phyloP scores from a whole-genome alignment of 2,329 filamentous ascomycete genomes.

The Verticillium dahliae region DNA sequence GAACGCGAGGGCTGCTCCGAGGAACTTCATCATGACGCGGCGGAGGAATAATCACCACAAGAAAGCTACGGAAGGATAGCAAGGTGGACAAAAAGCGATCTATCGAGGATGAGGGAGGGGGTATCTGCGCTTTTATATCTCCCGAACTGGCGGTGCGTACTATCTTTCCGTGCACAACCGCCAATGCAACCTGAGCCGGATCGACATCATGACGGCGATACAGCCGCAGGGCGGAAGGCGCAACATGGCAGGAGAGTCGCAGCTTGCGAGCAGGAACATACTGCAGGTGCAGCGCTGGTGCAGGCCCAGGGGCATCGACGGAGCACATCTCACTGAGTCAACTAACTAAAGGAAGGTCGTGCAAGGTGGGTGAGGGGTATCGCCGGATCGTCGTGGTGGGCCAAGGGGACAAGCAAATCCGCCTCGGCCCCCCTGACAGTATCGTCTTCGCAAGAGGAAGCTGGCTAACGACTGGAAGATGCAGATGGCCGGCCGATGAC shows the following conservation, averaged over 20 bases:
- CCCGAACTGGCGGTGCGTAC: background rate
- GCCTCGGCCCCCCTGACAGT: background rate
- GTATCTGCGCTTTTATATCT: background rate
- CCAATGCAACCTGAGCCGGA: background rate
- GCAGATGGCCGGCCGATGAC: background rate
- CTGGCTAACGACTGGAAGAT: background rate
- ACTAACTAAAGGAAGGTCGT: too few species aligned
- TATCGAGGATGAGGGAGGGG: background rate
- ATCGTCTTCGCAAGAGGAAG: background rate
- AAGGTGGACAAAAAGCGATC: background rate
- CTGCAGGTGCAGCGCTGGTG: background rate
- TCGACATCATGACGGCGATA: background rate
- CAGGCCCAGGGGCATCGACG: background rate
- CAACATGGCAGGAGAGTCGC: background rate
- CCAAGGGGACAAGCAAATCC: background rate
- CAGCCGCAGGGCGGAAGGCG: background rate
- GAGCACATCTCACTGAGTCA: too few species aligned
- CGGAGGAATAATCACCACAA: background rate
- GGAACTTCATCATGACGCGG: conserved; percentile 7
- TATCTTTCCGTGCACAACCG: background rate
- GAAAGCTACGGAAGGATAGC: background rate
- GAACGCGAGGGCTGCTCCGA: conserved; percentile 1
- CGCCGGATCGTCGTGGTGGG: background rate
- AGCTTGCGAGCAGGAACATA: background rate
- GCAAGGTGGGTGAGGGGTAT: background rate